Evolutionary conservation across 2,329 filamentous ascomycete genomes (phyloP).

Genomic region (Nemania sp.): DNA sequence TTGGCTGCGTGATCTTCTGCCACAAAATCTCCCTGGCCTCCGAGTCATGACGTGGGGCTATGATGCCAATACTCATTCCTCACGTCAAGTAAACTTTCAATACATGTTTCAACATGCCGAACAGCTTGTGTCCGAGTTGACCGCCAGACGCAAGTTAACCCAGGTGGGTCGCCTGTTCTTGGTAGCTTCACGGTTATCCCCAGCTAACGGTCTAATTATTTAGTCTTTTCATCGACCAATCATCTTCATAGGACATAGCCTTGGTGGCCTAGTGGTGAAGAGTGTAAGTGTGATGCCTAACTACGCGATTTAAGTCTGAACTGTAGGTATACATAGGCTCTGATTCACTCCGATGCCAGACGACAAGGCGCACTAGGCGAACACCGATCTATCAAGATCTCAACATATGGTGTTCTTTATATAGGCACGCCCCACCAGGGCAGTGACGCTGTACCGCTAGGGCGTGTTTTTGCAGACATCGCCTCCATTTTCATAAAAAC

Average conservation of each 20-base stretch:
- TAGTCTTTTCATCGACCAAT: no score
- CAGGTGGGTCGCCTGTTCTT: no score
- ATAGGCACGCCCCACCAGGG: conserved; percentile 7
- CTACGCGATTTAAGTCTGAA: no score
- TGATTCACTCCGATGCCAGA: conserved; percentile 4
- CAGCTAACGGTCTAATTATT: no score
- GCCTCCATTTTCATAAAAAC: conserved; percentile 2
- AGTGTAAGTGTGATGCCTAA: conserved; percentile 6
- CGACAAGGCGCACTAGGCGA: background rate
- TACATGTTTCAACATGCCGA: background rate
- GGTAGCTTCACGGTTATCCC: no score
- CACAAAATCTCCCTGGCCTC: background rate
- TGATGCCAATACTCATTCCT: conserved; percentile 10
- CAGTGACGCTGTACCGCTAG: background rate
- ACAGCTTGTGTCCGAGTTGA: background rate
- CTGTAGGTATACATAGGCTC: no score
- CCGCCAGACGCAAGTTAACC: no score
- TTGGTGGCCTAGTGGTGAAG: conserved; percentile 10
- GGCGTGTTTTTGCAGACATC: background rate
- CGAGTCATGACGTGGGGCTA: conserved; percentile 2
- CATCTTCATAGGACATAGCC: conserved; percentile 13
- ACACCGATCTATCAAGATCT: conserved; percentile 1
- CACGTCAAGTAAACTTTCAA: background rate
- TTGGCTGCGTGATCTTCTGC: conserved; percentile 5
- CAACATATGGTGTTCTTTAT: conserved; percentile 5